Conservation (phyloP, 1,284 basidiomycete species). For the Melampsora americana region DNA sequence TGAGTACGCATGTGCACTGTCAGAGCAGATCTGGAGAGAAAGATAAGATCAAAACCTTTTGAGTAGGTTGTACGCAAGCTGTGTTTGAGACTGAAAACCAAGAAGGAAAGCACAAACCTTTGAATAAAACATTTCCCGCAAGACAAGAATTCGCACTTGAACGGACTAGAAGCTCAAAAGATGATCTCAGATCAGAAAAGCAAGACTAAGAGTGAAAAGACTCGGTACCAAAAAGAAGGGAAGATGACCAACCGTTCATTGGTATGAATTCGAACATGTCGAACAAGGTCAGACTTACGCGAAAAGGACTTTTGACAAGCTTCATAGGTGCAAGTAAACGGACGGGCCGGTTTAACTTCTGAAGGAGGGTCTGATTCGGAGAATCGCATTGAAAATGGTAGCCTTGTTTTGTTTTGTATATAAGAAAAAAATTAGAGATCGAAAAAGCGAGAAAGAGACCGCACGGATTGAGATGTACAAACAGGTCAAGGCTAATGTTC, state of each 20-base stretch:
- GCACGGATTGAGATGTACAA: not conserved
- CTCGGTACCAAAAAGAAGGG: not conserved
- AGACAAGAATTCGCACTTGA: slow-evolving; percentile 45
- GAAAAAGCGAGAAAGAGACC: not conserved
- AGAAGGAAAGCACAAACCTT: slow-evolving; percentile 45
- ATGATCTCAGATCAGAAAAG: slow-evolving; percentile 1
- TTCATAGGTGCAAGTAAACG: slow-evolving; percentile 54
- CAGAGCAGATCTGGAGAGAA: slow-evolving; percentile 46
- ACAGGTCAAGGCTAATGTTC: not conserved
- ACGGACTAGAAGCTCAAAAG: slow-evolving; percentile 45
- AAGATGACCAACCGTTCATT: slow-evolving; percentile 50
- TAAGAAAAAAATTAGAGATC: slow-evolving; percentile 4
- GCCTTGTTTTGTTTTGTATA: not conserved
- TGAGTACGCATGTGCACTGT: slow-evolving; percentile 55
- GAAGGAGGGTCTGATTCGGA: not conserved
- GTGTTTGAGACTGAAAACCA: not conserved
- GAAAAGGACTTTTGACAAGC: slow-evolving; percentile 58
- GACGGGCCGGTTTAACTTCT: slow-evolving; percentile 46
- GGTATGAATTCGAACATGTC: slow-evolving; percentile 58
- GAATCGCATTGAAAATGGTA: not conserved
- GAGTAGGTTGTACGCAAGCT: not conserved
- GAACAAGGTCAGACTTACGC: slow-evolving; percentile 57
- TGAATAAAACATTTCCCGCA: slow-evolving; percentile 53
- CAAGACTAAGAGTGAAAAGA: slow-evolving; percentile 10
- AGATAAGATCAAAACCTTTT: slow-evolving; percentile 54